These are phyloP conservation scores for Fusarium luffae DNA, from an alignment of 2,329 filamentous ascomycete genomes.

Conservation along the genomic window DNA sequence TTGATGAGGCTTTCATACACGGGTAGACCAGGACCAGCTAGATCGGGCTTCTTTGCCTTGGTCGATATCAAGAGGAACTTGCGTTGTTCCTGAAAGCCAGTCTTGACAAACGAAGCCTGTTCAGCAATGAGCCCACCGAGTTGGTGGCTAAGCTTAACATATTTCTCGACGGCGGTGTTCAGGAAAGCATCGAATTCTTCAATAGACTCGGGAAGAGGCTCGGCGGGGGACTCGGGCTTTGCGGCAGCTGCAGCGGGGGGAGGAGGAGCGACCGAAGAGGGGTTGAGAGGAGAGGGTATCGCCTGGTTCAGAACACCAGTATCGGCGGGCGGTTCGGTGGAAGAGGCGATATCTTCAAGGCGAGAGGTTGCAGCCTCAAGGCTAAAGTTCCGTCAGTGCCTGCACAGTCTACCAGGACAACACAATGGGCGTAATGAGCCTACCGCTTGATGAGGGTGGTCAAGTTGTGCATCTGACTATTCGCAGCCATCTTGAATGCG, in stretches of 20 bases:
- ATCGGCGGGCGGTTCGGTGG: constrained; percentile 69
- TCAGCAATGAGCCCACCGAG: constrained; percentile 82
- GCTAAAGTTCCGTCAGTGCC: constrained; percentile 69
- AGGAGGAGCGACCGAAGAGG: constrained; percentile 48
- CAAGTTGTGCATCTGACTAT: constrained; percentile 93
- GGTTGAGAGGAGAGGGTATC: constrained; percentile 48
- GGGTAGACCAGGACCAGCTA: constrained; percentile 67
- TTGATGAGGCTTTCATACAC: constrained; percentile 82
- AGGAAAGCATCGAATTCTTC: constrained; percentile 89
- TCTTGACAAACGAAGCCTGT: constrained; percentile 70
- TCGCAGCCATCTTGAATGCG: constrained; percentile 69
- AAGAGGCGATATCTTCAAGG: constrained; percentile 93
- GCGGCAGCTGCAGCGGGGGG: constrained; percentile 51
- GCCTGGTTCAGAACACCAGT: constrained; percentile 58
- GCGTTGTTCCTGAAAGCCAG: constrained; percentile 84
- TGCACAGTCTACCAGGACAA: background rate
- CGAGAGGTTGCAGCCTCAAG: constrained; percentile 97
- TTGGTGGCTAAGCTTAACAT: constrained; percentile 79
- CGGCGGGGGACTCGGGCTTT: constrained; percentile 54
- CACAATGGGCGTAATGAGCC: background rate
- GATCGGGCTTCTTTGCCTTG: constrained; percentile 91
- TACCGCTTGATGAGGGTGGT: constrained; percentile 99
- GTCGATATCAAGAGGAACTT: constrained; percentile 89
- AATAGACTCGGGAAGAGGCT: constrained; percentile 78
- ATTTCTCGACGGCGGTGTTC: constrained; percentile 77